Evolutionary conservation across 257 asterid species (phyloP), one percentile per base, ranked within the genome.

Genomic region (Solanum acaule): DNA sequence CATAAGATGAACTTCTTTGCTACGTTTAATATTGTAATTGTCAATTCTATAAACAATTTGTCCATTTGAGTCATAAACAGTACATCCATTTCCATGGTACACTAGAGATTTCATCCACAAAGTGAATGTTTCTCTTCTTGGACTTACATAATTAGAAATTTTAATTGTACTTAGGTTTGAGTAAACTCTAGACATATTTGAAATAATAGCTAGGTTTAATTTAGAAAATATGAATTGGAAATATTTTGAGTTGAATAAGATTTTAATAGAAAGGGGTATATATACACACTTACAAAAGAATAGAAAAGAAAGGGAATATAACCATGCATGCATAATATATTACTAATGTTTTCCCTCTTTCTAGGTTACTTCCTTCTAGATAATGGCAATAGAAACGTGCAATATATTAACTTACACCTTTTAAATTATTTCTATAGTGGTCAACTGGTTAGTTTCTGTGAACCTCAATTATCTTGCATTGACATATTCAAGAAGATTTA

Each of bases 81-180:
- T 90, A 88, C 96, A 95, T 3, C 98, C 98, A 87, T 93, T 91
- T 85, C 96, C 91, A 31, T 93, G 91, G 84, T 91, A 88, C 27
- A 95, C 93, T 3, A 95, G 93, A 10, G 98, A 95, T 86, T 93
- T 95, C 96, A 94, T 92, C 98, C 96, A 94, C 83, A 95, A 83
- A 2, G 98, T 94, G 82, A 93, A 93, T 4, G 82, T 44, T 83
- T 94, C 96, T 85, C 92, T 90, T 40, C 85, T 68, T 20, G 94
- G 87, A 2, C 92, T 89, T 22, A 87, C 22, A 18, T 87, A 90
- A 46, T 44, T 44, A n/a, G 89, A 87, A 27, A 23, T 44, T 10
- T 44, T 44, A 44, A 44, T 88, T 6, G 29, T 77, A 7, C 8
- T 77, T 37, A 76, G 33, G n/a, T 38, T 91, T 6, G 34, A 33